Base-by-base conservation (phyloP, 768 basidiomycete species). In the Lepiota brunneoincarnata region DNA sequence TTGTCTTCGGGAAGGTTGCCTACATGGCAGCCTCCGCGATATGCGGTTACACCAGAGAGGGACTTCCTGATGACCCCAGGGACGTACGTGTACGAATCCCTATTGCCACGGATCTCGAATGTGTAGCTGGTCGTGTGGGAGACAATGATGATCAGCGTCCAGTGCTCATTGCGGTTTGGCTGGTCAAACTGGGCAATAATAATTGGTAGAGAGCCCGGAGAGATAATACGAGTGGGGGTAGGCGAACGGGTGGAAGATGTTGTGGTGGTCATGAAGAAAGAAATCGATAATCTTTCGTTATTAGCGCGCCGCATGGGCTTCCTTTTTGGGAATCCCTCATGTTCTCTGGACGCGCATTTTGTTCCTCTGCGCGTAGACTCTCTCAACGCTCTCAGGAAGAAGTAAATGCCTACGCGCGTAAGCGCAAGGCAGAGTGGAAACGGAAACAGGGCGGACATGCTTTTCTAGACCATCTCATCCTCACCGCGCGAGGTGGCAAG, bases 401-500 rank as follows among this genome's bases (percentile, higher is more conserved):
- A 48, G 56, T 68, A 45, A 76, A 77, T 46, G 73, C 69, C 17
- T 71, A 71, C 45, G 68, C 74, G 26, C 71, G 82, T 21, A 75
- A 76, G 57, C 73, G 82, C 41, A 81, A 78, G 63, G 82, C 87
- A 4, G 88, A 90, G 60, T 89, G 88, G 78, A 91, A 89, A 66
- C 78, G 89, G 52, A 77, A 80, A 58, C 88, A 90, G 67, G 75
- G 77, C 43, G 89, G 87, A 4, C 83, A 87, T 63, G 74, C 79
- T 0, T 97, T 94, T 62, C 75, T 94, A 2, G 93, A 96, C 72
- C 82, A 91, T 67, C 74, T 90, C 49, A 74, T 93, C 40, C 76
- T 94, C n/a, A 86, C 83, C 43, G 75, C 93, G 18, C 80, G 87
- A 54, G 91, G 77, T 61, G 92, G 92, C 89, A 84, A 80, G 62